Evolutionary conservation across 768 basidiomycete genomes (phyloP).

Genomic region (Podaxis sp.): DNA sequence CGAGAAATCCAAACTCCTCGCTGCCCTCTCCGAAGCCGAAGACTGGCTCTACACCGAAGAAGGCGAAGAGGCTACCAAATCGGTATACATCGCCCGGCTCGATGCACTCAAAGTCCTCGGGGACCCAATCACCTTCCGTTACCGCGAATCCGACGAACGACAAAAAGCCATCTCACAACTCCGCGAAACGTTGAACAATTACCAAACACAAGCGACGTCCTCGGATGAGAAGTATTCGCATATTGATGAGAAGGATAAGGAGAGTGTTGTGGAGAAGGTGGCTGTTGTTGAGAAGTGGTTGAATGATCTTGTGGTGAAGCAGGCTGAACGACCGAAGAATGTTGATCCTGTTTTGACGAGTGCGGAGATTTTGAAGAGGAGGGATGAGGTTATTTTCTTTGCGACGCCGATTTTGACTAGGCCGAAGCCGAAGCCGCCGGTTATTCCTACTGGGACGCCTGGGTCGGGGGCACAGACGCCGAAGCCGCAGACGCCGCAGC

Average conservation of each 20-base stretch:
- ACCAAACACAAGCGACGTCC: conserved; percentile 79
- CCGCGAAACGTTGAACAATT: conserved; percentile 85
- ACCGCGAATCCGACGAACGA: conserved; percentile 80
- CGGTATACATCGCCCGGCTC: conserved; percentile 83
- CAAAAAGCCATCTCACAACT: conserved; percentile 66
- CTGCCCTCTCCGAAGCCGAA: conserved; percentile 72
- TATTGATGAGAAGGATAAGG: conserved; percentile 86
- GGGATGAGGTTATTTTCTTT: conserved; percentile 89
- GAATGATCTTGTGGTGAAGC: conserved; percentile 84
- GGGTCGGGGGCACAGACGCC: conserved; percentile 46
- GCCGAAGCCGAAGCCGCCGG: conserved; percentile 85
- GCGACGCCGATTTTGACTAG: conserved; percentile 86
- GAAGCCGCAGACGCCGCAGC: conserved; percentile 53
- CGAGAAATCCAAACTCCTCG: conserved; percentile 78
- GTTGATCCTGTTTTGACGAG: conserved; percentile 78
- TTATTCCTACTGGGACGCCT: conserved; percentile 34
- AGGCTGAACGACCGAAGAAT: conserved; percentile 87
- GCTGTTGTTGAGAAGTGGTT: conserved; percentile 94
- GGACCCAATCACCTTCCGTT: conserved; percentile 82
- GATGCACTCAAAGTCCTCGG: conserved; percentile 82
- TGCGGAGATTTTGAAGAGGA: conserved; percentile 84
- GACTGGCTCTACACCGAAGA: conserved; percentile 98
- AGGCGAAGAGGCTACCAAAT: conserved; percentile 94
- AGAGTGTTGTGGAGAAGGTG: conserved; percentile 82
- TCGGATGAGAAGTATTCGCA: conserved; percentile 84